phyloP scores from a whole-genome alignment of 2,329 filamentous ascomycete species.

The Calonectria pauciramosa region DNA sequence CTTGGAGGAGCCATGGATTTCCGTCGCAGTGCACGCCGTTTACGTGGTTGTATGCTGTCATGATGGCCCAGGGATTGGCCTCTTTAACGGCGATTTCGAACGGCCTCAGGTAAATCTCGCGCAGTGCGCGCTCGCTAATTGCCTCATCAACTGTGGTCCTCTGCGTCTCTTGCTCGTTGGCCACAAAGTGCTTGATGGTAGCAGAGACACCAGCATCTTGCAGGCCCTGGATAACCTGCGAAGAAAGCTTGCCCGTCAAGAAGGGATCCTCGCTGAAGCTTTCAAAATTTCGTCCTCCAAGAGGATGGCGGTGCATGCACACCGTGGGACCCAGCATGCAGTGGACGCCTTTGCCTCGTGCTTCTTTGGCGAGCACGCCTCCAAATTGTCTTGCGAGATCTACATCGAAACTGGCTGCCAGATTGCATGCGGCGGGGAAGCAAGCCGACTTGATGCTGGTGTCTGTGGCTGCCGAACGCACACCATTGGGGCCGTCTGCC shows the following conservation, averaged over 20 bases:
- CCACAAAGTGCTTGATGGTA: slow-evolving; percentile 62
- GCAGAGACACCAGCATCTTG: slow-evolving; percentile 58
- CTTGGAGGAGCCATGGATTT: neutral
- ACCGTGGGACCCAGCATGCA: slow-evolving; percentile 77
- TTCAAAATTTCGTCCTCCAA: slow-evolving; percentile 64
- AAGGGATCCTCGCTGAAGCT: slow-evolving; percentile 63
- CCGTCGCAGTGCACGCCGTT: neutral
- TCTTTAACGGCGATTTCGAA: slow-evolving; percentile 61
- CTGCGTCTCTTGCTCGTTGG: slow-evolving; percentile 56
- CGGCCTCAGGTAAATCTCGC: slow-evolving; percentile 59
- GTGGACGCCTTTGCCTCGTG: slow-evolving; percentile 73
- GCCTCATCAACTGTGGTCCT: slow-evolving; percentile 48
- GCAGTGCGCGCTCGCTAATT: slow-evolving; percentile 48
- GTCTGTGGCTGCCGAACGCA: slow-evolving; percentile 49
- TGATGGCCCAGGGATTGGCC: slow-evolving; percentile 58
- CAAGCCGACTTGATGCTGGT: slow-evolving; percentile 49
- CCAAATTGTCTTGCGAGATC: slow-evolving; percentile 70
- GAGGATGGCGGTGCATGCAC: slow-evolving; percentile 62
- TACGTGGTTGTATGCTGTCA: slow-evolving; percentile 59
- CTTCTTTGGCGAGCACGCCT: slow-evolving; percentile 68
- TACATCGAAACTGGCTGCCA: slow-evolving; percentile 75
- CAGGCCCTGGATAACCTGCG: slow-evolving; percentile 59
- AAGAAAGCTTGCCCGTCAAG: slow-evolving; percentile 59
- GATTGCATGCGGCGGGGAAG: slow-evolving; percentile 48
- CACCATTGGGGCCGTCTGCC: slow-evolving; percentile 52